A percentile compares a stretch with the other conserved stretches of the same genome.
Conservation (phyloP, 352 stramenopile genomes). For the Phytopythium litorale region DNA sequence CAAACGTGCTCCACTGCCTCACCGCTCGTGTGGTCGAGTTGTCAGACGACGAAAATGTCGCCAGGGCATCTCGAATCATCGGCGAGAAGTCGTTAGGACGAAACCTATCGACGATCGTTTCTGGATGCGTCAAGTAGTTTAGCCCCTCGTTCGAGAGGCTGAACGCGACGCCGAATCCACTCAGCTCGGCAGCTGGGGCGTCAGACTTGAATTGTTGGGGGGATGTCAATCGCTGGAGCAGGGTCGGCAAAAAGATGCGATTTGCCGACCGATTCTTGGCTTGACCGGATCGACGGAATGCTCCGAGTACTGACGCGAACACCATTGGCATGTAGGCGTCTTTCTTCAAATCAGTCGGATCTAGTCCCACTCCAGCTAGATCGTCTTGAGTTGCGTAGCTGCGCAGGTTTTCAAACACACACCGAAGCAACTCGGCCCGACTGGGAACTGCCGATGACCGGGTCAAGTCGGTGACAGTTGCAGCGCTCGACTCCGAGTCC, state of each 20-base stretch:
- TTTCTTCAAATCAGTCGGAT: neutral
- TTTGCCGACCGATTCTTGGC: neutral
- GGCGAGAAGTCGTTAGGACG: constrained; percentile 10
- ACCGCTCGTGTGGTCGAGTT: constrained; percentile 6
- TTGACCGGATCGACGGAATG: constrained; percentile 22
- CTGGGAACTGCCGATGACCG: constrained; percentile 1
- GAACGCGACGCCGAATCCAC: constrained; percentile 53
- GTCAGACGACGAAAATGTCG: neutral
- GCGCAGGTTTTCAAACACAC: constrained; percentile 6
- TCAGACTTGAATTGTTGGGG: constrained; percentile 14
- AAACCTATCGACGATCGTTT: neutral
- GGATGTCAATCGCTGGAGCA: neutral
- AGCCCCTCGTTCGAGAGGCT: constrained; percentile 35
- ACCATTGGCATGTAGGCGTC: constrained; percentile 13
- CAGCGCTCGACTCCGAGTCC: neutral
- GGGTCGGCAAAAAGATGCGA: neutral
- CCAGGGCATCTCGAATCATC: neutral
- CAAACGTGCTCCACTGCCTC: constrained; percentile 21
- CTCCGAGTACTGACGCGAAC: constrained; percentile 32
- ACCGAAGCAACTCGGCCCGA: neutral
- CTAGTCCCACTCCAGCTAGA: too few species aligned
- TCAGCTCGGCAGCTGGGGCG: constrained; percentile 24
- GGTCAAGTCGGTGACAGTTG: neutral
- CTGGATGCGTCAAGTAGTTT: constrained; percentile 2
- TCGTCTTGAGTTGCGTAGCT: neutral